A percentile compares a stretch with the other conserved stretches of the same genome.
phyloP scores from a whole-genome alignment of 345 rosid genomes.

The Hibiscus trionum region DNA sequence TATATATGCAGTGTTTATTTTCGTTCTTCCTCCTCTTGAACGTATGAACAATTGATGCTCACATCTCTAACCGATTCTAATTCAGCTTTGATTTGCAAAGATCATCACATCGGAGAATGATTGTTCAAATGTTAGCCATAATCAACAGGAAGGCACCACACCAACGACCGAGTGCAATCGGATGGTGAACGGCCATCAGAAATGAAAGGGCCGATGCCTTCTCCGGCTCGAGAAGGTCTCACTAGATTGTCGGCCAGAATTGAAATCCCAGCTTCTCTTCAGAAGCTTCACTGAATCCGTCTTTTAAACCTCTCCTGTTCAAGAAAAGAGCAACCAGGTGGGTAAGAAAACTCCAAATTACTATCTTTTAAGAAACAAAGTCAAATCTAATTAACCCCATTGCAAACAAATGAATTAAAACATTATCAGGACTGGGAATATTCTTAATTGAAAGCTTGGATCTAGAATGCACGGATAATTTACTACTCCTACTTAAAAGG shows the following conservation, averaged over 20 bases:
- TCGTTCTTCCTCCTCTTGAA: constrained; percentile 3
- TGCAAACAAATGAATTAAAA: neutral
- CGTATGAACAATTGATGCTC: neutral
- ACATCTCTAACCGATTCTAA: constrained; percentile 29
- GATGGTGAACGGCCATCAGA: constrained; percentile 25
- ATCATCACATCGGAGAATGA: constrained; percentile 6
- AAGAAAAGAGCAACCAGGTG: neutral
- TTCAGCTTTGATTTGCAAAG: neutral
- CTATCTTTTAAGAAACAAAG: neutral
- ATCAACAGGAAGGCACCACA: constrained; percentile 65
- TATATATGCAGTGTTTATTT: neutral
- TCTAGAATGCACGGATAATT: neutral
- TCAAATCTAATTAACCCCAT: neutral
- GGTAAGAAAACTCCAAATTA: constrained; percentile 7
- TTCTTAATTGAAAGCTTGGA: neutral
- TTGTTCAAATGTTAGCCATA: constrained; percentile 48
- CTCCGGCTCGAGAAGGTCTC: constrained; percentile 33
- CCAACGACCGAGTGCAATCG: constrained; percentile 22
- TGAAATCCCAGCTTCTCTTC: constrained; percentile 34
- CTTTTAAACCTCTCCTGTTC: constrained; percentile 26
- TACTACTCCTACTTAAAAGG: neutral
- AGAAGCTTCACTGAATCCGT: constrained; percentile 35
- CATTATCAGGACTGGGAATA: neutral
- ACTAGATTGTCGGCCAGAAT: constrained; percentile 70
- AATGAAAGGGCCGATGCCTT: constrained; percentile 30